Conservation (phyloP, 108 stramenopile species). For the Nitzschia putrida region DNA sequence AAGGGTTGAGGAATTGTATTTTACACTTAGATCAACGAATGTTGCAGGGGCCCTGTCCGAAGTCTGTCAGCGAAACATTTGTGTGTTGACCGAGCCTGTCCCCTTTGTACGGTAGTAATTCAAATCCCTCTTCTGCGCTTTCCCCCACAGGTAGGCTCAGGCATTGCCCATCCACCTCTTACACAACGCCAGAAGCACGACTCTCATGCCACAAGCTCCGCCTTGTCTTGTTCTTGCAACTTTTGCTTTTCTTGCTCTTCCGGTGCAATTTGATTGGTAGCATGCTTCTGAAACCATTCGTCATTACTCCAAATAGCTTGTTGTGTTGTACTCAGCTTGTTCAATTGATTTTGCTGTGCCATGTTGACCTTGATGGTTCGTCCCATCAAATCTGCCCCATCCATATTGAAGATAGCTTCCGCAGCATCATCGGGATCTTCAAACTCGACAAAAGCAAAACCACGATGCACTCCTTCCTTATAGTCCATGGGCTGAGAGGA, state of each 20-base stretch:
- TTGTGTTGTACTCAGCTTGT: conserved; percentile 58
- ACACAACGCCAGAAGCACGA: too few relatives aligned
- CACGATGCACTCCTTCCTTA: conserved; percentile 62
- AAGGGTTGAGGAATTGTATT: too few relatives aligned
- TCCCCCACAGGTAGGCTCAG: too few relatives aligned
- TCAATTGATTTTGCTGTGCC: conserved; percentile 74
- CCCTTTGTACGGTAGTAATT: too few relatives aligned
- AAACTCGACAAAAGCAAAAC: conserved; percentile 94
- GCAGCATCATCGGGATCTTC: conserved; percentile 81
- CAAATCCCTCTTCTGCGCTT: too few relatives aligned
- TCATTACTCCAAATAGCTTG: conserved; percentile 87
- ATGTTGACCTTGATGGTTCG: conserved; percentile 82
- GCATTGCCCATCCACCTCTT: too few relatives aligned
- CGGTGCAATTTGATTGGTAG: conserved; percentile 9
- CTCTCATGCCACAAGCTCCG: neutral
- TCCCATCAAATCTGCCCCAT: conserved; percentile 88
- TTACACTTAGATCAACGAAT: too few relatives aligned
- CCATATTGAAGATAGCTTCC: conserved; percentile 96
- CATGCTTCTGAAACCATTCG: conserved; percentile 65
- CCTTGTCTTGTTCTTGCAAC: conserved; percentile 13
- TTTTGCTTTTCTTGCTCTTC: conserved; percentile 19
- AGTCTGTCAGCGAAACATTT: too few relatives aligned
- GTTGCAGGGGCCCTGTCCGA: too few relatives aligned
- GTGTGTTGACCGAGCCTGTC: too few relatives aligned
- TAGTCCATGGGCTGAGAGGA: conserved; percentile 74